phyloP scores from a whole-genome alignment of 441 rosid species.

The Kokia cookei region DNA sequence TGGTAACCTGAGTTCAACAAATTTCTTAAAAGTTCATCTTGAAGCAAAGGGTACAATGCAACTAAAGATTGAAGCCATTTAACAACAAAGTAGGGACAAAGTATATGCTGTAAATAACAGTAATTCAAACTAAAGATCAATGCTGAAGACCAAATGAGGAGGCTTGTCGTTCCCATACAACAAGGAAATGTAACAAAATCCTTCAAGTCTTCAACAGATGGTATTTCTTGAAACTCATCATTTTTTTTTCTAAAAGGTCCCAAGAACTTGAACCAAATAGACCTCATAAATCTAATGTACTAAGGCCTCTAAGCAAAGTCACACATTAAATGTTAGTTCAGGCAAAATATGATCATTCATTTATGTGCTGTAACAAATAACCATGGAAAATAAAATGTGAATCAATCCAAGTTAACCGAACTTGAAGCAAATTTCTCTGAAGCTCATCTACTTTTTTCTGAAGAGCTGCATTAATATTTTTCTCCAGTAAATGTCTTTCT shows the following conservation, averaged over 20 bases:
- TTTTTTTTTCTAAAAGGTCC: neutral
- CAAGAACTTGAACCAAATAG: neutral
- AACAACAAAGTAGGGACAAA: neutral
- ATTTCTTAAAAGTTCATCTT: neutral
- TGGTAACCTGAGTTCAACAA: slow-evolving; percentile 60
- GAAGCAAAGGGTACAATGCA: neutral
- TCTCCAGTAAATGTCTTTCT: slow-evolving; percentile 89
- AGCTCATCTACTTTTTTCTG: slow-evolving; percentile 84
- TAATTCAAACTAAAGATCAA: neutral
- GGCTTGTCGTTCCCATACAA: neutral
- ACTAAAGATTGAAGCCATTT: slow-evolving; percentile 1
- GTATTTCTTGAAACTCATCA: neutral
- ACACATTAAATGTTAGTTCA: neutral
- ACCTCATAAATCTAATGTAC: neutral
- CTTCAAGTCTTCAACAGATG: neutral
- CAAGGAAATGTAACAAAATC: neutral
- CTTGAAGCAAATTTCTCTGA: slow-evolving; percentile 84
- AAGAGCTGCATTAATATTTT: slow-evolving; percentile 78
- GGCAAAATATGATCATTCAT: neutral
- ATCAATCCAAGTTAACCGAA: slow-evolving; percentile 8
- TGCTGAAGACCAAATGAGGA: neutral
- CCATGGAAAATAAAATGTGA: neutral
- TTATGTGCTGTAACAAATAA: neutral
- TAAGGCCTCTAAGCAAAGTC: neutral
- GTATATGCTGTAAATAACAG: neutral